Percentiles rank a stretch among this genome's conserved stretches.
These are phyloP conservation scores for Eucalyptus tenuipes DNA, from an alignment of 345 rosid species.

Conservation along the genomic window DNA sequence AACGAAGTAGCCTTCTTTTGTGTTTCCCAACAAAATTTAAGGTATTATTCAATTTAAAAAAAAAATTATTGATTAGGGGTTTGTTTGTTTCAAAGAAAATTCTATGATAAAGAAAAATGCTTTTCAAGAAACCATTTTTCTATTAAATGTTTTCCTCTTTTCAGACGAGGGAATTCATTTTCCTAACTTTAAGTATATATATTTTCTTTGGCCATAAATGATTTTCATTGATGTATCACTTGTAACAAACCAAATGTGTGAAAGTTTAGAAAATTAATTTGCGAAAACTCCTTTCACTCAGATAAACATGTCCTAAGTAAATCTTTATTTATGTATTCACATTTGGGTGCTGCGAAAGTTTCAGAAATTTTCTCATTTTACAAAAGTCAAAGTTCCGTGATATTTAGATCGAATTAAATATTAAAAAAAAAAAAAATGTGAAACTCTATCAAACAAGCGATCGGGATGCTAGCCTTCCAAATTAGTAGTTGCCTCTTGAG, in stretches of 20 bases:
- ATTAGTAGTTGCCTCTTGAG: not conserved
- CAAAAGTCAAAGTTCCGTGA: not conserved
- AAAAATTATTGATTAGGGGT: not conserved
- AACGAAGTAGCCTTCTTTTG: not conserved
- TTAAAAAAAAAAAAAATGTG: not conserved
- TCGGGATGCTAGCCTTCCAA: not conserved
- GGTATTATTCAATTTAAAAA: not conserved
- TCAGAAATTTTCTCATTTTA: not conserved
- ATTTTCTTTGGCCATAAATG: too few relatives aligned
- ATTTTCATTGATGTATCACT: too few relatives aligned
- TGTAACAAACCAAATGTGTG: not conserved
- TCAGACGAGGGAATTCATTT: not conserved
- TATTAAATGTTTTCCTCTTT: too few relatives aligned
- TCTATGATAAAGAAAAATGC: too few relatives aligned
- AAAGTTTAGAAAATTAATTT: too few relatives aligned
- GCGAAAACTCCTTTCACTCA: not conserved
- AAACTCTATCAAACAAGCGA: not conserved
- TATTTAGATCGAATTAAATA: not conserved
- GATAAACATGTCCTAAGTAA: rapidly evolving
- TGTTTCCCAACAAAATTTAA: not conserved
- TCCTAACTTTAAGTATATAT: not conserved
- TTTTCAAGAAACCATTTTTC: too few relatives aligned
- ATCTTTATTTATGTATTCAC: not conserved
- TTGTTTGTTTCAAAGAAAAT: rapidly evolving
- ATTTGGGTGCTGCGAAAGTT: not conserved